Evolutionary conservation across 2,329 filamentous ascomycete species (phyloP).

Genomic region (Exophiala bonariae): DNA sequence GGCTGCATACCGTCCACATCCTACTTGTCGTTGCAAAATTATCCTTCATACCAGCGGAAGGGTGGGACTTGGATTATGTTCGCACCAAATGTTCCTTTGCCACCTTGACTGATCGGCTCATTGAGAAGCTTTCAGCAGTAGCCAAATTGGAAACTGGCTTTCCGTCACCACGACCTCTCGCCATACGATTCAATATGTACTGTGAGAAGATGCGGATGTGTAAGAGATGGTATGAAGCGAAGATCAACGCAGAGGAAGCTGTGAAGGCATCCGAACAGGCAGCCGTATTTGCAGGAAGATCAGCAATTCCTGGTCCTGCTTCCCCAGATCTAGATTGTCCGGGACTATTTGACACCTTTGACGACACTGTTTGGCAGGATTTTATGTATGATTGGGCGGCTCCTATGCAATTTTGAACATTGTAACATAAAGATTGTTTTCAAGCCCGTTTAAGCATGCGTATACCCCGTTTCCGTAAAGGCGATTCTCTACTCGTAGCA

Average conservation of each 20-base stretch:
- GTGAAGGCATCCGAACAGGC: not conserved
- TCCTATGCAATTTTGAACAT: conserved; percentile 9
- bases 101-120: conserved; percentile 18
- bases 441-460: too few relatives aligned
- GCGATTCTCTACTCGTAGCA: too few relatives aligned
- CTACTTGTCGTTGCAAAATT: conserved; percentile 30
- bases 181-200: conserved; percentile 13
- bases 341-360: conserved; percentile 10
- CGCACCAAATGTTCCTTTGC: conserved; percentile 27
- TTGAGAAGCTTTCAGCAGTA: conserved; percentile 24
- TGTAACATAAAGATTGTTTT: not conserved
- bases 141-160: not conserved
- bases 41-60: conserved; percentile 28
- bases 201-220: conserved; percentile 13
- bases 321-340: conserved; percentile 2
- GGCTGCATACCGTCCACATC: conserved; percentile 50
- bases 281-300: not conserved
- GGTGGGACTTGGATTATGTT: conserved; percentile 32
- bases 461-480: too few relatives aligned
- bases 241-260: conserved; percentile 16
- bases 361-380: conserved; percentile 18
- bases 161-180: conserved; percentile 1
- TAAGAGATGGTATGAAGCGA: conserved; percentile 20
- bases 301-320: not conserved
- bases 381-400: conserved; percentile 14